phyloP scores from a whole-genome alignment of 2,329 filamentous ascomycete genomes.

The Alternaria sp. region DNA sequence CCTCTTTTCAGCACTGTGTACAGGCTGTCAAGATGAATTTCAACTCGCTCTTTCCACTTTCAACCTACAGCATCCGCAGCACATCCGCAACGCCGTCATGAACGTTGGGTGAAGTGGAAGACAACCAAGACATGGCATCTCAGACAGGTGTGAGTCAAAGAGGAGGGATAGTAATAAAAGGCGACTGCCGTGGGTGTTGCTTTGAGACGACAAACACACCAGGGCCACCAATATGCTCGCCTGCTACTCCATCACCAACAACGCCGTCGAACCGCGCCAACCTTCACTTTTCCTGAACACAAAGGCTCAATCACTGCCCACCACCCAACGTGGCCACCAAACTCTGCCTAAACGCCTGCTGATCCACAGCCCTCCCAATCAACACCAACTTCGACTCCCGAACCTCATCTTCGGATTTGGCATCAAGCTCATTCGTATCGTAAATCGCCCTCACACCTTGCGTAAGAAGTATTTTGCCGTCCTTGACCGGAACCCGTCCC shows the following conservation, averaged over 20 bases:
- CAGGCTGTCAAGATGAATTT: too few relatives aligned
- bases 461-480: slow-evolving; percentile 75
- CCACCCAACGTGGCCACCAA: slow-evolving; percentile 9
- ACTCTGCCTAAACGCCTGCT: slow-evolving; percentile 21
- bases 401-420: neutral
- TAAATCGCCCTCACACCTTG: slow-evolving; percentile 95
- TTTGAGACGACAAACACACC: too few relatives aligned
- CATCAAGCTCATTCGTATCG: slow-evolving; percentile 73
- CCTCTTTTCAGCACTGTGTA: too few relatives aligned
- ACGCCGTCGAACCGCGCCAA: neutral
- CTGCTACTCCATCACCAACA: too few relatives aligned
- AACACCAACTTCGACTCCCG: slow-evolving; percentile 40
- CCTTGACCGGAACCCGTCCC: slow-evolving; percentile 71
- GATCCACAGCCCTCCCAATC: slow-evolving; percentile 39
- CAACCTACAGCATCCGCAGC: neutral
- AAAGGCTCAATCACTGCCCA: neutral
- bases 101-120: too few relatives aligned
- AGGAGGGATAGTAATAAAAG: too few relatives aligned
- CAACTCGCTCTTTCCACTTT: neutral
- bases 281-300: neutral
- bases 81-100: neutral
- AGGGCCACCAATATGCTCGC: too few relatives aligned
- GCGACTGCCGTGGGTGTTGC: too few relatives aligned
- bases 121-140: too few relatives aligned
- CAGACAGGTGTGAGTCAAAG: too few relatives aligned